Percentiles rank a stretch among this genome's conserved stretches.
Conservation (phyloP, 2,329 filamentous ascomycete genomes). For the Sarocladium brachiariae region DNA sequence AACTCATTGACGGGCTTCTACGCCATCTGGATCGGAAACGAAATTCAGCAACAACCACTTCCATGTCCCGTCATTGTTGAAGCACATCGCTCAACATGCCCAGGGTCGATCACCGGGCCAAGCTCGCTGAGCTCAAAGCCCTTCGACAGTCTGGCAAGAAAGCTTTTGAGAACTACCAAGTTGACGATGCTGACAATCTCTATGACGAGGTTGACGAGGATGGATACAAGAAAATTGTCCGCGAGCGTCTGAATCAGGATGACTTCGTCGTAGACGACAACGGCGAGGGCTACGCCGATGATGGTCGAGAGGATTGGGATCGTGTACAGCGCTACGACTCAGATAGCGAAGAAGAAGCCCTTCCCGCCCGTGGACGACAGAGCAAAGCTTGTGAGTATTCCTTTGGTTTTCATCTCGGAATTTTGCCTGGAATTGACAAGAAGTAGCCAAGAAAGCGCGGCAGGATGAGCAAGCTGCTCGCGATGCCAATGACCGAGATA, state of each 20-base stretch:
- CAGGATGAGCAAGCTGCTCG: slow-evolving; percentile 81
- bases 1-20: not conserved
- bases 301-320: slow-evolving; percentile 93
- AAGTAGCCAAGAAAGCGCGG: slow-evolving; percentile 71
- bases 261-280: slow-evolving; percentile 99
- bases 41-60: not conserved
- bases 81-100: slow-evolving; percentile 24
- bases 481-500: slow-evolving; percentile 83
- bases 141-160: slow-evolving; percentile 88
- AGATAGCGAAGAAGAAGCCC: slow-evolving; percentile 56
- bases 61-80: slow-evolving; percentile 13
- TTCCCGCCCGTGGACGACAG: slow-evolving; percentile 36
- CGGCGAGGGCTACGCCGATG: slow-evolving; percentile 92
- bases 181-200: slow-evolving; percentile 74
- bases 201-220: slow-evolving; percentile 98
- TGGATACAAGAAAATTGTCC: slow-evolving; percentile 92
- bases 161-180: slow-evolving; percentile 77
- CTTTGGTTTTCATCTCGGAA: too few species aligned
- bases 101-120: slow-evolving; percentile 35
- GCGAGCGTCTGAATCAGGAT: slow-evolving; percentile 81
- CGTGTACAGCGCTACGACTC: slow-evolving; percentile 61
- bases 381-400: slow-evolving; percentile 41
- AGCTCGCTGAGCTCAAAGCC: slow-evolving; percentile 73
- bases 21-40: not conserved
- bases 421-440: not conserved